phyloP scores from a whole-genome alignment of 2,329 filamentous ascomycete species.

The Rhynchosporium agropyri region DNA sequence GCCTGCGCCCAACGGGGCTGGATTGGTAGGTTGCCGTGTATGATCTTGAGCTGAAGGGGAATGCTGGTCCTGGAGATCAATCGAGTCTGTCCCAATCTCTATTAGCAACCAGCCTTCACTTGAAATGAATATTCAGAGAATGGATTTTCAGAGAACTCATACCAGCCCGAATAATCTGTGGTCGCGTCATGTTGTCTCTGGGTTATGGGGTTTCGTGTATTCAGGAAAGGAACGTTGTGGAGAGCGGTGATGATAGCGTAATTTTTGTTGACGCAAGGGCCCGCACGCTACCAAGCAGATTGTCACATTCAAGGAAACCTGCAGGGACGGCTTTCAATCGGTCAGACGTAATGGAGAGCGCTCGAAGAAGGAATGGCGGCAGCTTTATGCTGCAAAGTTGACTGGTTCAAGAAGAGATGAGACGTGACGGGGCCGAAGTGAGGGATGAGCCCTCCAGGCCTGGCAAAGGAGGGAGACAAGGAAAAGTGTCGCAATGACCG shows the following conservation, averaged over 20 bases:
- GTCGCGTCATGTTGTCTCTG: constrained; percentile 52
- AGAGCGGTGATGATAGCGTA: constrained; percentile 21
- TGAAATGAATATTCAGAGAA: neutral
- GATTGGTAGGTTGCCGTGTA: constrained; percentile 55
- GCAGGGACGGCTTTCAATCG: constrained; percentile 9
- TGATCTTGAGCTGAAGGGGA: constrained; percentile 86
- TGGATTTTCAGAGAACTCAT: constrained; percentile 36
- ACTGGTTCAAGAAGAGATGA: constrained; percentile 20
- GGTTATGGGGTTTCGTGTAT: constrained; percentile 27
- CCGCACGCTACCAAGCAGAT: constrained; percentile 25
- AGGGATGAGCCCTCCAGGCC: constrained; percentile 9
- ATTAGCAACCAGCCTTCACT: constrained; percentile 33
- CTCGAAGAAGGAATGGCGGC: constrained; percentile 25
- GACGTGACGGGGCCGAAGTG: neutral
- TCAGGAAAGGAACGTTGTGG: constrained; percentile 13
- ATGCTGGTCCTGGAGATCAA: constrained; percentile 87
- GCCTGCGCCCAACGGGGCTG: constrained; percentile 54
- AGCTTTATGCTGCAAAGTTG: constrained; percentile 25
- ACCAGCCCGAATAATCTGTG: constrained; percentile 59
- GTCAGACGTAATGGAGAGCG: constrained; percentile 6
- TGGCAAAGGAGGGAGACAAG: neutral
- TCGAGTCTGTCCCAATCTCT: constrained; percentile 67
- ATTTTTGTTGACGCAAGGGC: constrained; percentile 29
- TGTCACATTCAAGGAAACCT: constrained; percentile 25
- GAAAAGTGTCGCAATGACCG: constrained; percentile 8